A percentile compares a stretch with the other conserved stretches of the same genome.
These are phyloP conservation scores for Iberis amara DNA, from an alignment of 441 rosid genomes.

Conservation along the genomic window DNA sequence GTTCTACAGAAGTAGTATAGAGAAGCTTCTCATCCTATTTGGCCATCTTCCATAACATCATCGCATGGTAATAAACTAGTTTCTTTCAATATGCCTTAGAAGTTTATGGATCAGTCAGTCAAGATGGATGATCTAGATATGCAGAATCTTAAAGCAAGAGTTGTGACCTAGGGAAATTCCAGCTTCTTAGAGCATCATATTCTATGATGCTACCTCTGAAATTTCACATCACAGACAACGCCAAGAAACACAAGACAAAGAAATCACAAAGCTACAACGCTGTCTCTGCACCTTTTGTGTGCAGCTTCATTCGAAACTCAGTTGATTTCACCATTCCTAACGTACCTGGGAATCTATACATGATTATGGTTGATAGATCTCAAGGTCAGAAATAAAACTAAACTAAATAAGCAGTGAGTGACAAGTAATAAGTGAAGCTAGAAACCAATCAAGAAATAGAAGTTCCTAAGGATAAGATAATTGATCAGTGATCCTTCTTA, in stretches of 20 bases:
- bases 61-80: constrained; percentile 19
- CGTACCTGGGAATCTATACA: constrained; percentile 47
- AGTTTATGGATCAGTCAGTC: constrained; percentile 29
- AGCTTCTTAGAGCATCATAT: too few species aligned
- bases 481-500: too few species aligned
- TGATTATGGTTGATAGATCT: constrained; percentile 63
- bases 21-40: constrained; percentile 29
- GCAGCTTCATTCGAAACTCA: constrained; percentile 70
- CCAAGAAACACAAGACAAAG: constrained; percentile 31
- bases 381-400: constrained; percentile 37
- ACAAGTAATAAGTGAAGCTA: too few species aligned
- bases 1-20: constrained; percentile 36
- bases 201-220: constrained; percentile 46
- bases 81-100: constrained; percentile 33
- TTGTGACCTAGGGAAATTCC: too few species aligned
- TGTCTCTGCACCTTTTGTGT: constrained; percentile 33
- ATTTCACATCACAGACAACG: constrained; percentile 31
- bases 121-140: constrained; percentile 29
- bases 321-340: constrained; percentile 69
- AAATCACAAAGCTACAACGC: background rate
- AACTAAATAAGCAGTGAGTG: too few species aligned
- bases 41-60: constrained; percentile 8
- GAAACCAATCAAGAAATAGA: too few species aligned
- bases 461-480: too few species aligned
- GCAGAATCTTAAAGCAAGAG: too few species aligned